These are phyloP conservation scores for Hordeum pubiflorum DNA, from an alignment of 202 grass and related monocot genomes.

Conservation along the genomic window DNA sequence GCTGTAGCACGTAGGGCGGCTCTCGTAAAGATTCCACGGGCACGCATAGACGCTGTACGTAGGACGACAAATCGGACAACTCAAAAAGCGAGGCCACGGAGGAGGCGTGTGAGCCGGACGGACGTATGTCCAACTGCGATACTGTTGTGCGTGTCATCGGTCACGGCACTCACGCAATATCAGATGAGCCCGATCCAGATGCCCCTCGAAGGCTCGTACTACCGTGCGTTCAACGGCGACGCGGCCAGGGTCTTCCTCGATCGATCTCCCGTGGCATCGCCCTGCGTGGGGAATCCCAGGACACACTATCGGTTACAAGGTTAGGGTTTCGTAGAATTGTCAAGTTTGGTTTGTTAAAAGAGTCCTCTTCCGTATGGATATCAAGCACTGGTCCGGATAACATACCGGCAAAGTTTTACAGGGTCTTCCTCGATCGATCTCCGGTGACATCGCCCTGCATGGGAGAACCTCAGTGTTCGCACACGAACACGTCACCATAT, in stretches of 20 bases:
- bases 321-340: no score
- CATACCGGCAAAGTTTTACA: no score
- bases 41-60: not conserved
- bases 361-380: no score
- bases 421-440: no score
- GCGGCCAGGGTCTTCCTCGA: not conserved
- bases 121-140: slow-evolving; percentile 1
- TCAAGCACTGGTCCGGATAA: no score
- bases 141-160: slow-evolving; percentile 14
- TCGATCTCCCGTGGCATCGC: not conserved
- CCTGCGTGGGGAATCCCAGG: no score
- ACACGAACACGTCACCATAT: no score
- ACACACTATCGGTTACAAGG: no score
- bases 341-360: no score
- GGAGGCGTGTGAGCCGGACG: slow-evolving; percentile 2
- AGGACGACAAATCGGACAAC: slow-evolving; percentile 2
- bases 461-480: no score
- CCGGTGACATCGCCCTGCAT: no score
- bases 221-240: not conserved
- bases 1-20: not conserved
- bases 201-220: not conserved
- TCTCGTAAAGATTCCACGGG: not conserved
- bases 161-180: not conserved
- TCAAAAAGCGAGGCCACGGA: slow-evolving; percentile 27
- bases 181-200: not conserved